Base-by-base conservation (phyloP, 2,329 filamentous ascomycete genomes). In the Colletotrichum noveboracense region DNA sequence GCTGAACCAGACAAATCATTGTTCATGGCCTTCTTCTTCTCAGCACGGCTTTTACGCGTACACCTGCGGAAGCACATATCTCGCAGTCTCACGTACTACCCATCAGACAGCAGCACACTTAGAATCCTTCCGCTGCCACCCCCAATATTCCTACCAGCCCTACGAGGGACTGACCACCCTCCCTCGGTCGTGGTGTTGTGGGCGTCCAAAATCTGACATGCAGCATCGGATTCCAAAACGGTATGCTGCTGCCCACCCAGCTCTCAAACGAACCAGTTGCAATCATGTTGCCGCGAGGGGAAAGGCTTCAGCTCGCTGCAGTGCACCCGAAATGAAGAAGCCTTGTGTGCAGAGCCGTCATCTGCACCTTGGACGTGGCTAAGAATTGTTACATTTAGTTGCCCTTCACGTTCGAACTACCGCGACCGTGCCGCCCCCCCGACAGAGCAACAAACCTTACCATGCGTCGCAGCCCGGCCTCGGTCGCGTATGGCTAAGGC, bases 111-210 rank as follows among this genome's bases (percentile, higher is more conserved):
- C 66, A 69, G 74, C 34, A 64, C 43, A 68, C 74, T 67, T 52
- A 65, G 64, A 69, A 76, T 76, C 74, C 74, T 76, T 75, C 71
- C 74, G 74, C 74, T 75, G 66, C 74, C 74, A 70, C 60, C 71
- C 70, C 66, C 48, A 48, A 38, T 61, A 14, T 70, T 76, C 70
- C 73, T 70, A 43, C 74, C 74, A 76, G 74, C 74, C 74, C 74
- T 76, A 76, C 70, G 65, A 75, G 65, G 70, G 43, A 66, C 71
- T 60, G 48, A 60, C 71, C 71, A 28, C 16, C 21, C 71, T 65
- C 28, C 21, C 38, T 58, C 48, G 66, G 18, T 48, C 43, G n/a
- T 21, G 43, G 61, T 71, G 58, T 70, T 64, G 34, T 68, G 64
- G 61, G 48, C 30, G 28, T 16, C 74, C 66, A 70, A 71, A 70